phyloP scores from a whole-genome alignment of 202 grass and related monocot genomes.

The Dendrocalamus latiflorus region DNA sequence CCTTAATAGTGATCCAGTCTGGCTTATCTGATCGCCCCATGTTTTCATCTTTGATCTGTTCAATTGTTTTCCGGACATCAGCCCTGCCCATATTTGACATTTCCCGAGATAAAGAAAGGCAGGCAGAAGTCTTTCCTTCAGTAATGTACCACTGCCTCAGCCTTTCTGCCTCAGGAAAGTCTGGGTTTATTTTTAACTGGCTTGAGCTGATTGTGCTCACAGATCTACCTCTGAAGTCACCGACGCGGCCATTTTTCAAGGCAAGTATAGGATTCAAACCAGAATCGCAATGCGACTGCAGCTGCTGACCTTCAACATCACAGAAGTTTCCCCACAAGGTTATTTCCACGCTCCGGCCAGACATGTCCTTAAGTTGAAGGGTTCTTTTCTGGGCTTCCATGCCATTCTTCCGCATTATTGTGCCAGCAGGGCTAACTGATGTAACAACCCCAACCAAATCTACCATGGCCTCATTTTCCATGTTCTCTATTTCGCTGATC shows the following conservation, averaged over 20 bases:
- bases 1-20: conserved; percentile 71
- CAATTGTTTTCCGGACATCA: conserved; percentile 56
- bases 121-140: conserved; percentile 58
- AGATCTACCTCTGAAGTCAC: conserved; percentile 62
- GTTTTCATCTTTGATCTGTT: conserved; percentile 76
- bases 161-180: conserved; percentile 56
- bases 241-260: conserved; percentile 54
- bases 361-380: conserved; percentile 85
- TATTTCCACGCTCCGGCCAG: conserved; percentile 65
- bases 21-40: conserved; percentile 62
- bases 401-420: conserved; percentile 60
- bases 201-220: conserved; percentile 39
- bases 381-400: conserved; percentile 50
- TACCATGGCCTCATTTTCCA: conserved; percentile 47
- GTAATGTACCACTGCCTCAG: conserved; percentile 73
- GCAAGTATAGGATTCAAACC: conserved; percentile 71
- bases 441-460: conserved; percentile 85
- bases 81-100: conserved; percentile 33
- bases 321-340: conserved; percentile 81
- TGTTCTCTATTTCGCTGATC: conserved; percentile 72
- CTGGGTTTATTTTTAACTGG: conserved; percentile 69
- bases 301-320: conserved; percentile 58
- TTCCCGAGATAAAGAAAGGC: conserved; percentile 56
- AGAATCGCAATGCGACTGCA: conserved; percentile 76
- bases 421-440: conserved; percentile 52